Base-by-base conservation (phyloP, 1,284 basidiomycete species). In the Mycocalia duriaeana region DNA sequence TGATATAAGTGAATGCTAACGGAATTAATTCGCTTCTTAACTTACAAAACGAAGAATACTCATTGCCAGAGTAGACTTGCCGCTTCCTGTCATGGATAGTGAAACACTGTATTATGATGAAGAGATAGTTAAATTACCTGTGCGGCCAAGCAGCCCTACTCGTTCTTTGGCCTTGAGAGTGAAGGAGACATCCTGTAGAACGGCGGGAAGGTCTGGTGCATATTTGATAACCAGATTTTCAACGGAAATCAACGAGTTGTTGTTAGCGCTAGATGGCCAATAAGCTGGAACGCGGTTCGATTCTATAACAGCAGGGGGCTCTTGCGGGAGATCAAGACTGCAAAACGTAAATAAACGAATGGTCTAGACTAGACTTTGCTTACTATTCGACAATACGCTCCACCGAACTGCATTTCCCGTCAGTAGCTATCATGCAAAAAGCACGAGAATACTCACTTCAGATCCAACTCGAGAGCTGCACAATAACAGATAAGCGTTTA, bases 321-420 rank as follows among this genome's bases (percentile, higher is more conserved):
- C 93, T 59, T 90, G 87, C 1, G 90, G 88, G n/a, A 94, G 72
- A 45, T 88, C 77, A 16, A 94, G 77, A 60, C 69, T 71, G 34
- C 1, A 28, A 22, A 40, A 22, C n/a, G 38, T n/a, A n/a, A 6
- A 24, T 40, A 7, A 40, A 22, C 5, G 6, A 46, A 5, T 3
- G 7, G 6, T 26, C 6, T 39, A 38, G 18, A n/a, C 20, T 11
- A 3, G 13, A n/a, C n/a, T n/a, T n/a, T 11, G 50, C 67, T 52
- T 50, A 70, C 69, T 94, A 95, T 69, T 95, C 93, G 3, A 89
- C 79, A 5, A 94, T 77, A 49, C 93, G 85, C 65, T 96, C 94
- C 5, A 95, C 86, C 5, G 81, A 81, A 65, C 89, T 89, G 57
- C 9, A 48, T 11, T 42, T 26, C 25, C 22, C 5, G 19, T 40